These are phyloP conservation scores for Gliomastix tumulicola DNA, from an alignment of 2,329 filamentous ascomycete genomes.

Conservation along the genomic window DNA sequence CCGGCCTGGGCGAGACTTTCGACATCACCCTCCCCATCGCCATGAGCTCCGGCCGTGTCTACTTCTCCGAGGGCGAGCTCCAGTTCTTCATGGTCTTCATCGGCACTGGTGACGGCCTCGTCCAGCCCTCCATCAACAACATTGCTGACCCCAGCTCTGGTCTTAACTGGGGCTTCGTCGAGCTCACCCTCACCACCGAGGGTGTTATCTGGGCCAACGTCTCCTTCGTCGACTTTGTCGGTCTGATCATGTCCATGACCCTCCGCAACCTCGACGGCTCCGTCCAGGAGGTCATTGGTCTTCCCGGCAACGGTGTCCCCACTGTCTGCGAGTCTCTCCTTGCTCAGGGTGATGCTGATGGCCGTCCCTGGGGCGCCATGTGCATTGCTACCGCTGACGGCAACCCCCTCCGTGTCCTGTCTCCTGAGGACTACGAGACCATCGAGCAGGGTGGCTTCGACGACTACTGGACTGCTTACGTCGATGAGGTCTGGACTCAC, in stretches of 20 bases:
- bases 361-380: conserved; percentile 34
- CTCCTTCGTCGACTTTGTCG: conserved; percentile 43
- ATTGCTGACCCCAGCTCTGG: conserved; percentile 31
- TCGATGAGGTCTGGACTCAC: conserved; percentile 36
- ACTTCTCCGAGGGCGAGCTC: conserved; percentile 34
- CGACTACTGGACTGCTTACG: conserved; percentile 36
- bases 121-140: conserved; percentile 40
- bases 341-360: conserved; percentile 26
- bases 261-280: conserved; percentile 27
- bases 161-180: conserved; percentile 42
- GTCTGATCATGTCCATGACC: conserved; percentile 42
- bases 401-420: conserved; percentile 33
- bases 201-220: conserved; percentile 38
- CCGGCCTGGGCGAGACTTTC: conserved; percentile 24
- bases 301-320: conserved; percentile 23
- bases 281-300: conserved; percentile 30
- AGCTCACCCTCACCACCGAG: conserved; percentile 33
- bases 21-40: conserved; percentile 30
- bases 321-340: conserved; percentile 32
- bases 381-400: conserved; percentile 30
- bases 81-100: conserved; percentile 31
- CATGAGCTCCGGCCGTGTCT: conserved; percentile 33
- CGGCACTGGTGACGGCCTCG: conserved; percentile 24
- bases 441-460: conserved; percentile 25
- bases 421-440: conserved; percentile 32